A percentile compares a stretch with the other conserved stretches of the same genome.
Evolutionary conservation across 768 basidiomycete species (phyloP).

Genomic region (Dioszegia crocea): DNA sequence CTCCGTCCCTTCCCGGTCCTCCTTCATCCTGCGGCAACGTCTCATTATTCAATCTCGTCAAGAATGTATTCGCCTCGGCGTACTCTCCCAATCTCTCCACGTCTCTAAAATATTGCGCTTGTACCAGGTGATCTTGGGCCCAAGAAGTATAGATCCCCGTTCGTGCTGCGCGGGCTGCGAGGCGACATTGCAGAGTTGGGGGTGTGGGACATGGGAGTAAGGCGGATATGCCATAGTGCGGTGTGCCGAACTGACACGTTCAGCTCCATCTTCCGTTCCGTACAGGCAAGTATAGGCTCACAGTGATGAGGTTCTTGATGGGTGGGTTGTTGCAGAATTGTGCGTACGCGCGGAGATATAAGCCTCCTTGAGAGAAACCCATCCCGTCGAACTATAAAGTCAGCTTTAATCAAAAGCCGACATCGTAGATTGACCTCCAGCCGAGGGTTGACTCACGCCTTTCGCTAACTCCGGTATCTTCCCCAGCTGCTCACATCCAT

Average conservation of each 20-base stretch:
- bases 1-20: conserved; percentile 1
- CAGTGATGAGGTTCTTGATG: conserved; percentile 50
- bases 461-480: conserved; percentile 39
- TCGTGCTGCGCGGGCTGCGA: conserved; percentile 44
- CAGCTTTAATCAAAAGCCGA: not conserved
- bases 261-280: not conserved
- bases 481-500: conserved; percentile 44
- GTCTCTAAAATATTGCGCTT: conserved; percentile 53
- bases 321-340: conserved; percentile 47
- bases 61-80: conserved; percentile 38
- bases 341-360: conserved; percentile 50
- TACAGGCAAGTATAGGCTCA: too few relatives aligned
- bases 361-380: conserved; percentile 53
- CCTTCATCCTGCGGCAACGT: conserved; percentile 29
- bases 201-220: conserved; percentile 51
- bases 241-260: conserved; percentile 44
- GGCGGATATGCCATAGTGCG: conserved; percentile 49
- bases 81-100: conserved; percentile 49
- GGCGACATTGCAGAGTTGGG: conserved; percentile 42
- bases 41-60: conserved; percentile 46
- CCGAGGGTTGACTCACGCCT: conserved; percentile 18
- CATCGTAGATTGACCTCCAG: not conserved
- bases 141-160: conserved; percentile 45
- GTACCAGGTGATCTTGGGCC: conserved; percentile 44
- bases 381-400: conserved; percentile 50